phyloP scores from a whole-genome alignment of 768 basidiomycete genomes.

The Mycena leptocephala region DNA sequence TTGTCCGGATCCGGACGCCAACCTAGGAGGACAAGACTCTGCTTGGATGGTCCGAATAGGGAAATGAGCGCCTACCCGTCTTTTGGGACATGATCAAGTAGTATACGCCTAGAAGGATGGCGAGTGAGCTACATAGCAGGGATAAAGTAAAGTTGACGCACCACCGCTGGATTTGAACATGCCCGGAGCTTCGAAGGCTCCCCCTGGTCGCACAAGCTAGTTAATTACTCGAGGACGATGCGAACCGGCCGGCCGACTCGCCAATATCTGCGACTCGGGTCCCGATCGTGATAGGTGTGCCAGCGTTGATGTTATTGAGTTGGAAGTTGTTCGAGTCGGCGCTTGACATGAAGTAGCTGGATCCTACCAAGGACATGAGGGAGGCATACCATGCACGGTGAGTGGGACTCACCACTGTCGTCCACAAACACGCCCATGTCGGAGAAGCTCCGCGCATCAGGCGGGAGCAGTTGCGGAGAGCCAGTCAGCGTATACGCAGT shows the following conservation, averaged over 20 bases:
- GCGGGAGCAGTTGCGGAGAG: background rate
- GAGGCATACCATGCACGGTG: no score
- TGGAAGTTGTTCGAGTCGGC: background rate
- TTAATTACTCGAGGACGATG: no score
- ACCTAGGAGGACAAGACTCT: no score
- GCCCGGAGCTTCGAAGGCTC: constrained; percentile 5
- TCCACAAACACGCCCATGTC: background rate
- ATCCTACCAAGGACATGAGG: no score
- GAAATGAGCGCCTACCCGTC: no score
- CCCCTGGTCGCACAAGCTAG: background rate
- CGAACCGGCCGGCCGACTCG: no score
- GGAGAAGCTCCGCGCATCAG: background rate
- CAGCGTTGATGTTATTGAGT: background rate
- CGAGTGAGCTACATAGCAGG: background rate
- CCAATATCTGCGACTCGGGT: background rate
- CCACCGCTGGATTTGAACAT: constrained; percentile 22
- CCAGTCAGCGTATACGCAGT: background rate
- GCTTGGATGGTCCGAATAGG: no score
- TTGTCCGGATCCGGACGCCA: constrained; percentile 14
- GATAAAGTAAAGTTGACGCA: background rate
- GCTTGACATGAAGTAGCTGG: background rate
- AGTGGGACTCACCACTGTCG: background rate
- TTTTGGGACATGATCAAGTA: constrained; percentile 20
- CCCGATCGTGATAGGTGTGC: background rate
- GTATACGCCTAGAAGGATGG: constrained; percentile 2